These are phyloP conservation scores for Ophiosphaerella herpotricha DNA, from an alignment of 2,329 filamentous ascomycete genomes.

Conservation along the genomic window DNA sequence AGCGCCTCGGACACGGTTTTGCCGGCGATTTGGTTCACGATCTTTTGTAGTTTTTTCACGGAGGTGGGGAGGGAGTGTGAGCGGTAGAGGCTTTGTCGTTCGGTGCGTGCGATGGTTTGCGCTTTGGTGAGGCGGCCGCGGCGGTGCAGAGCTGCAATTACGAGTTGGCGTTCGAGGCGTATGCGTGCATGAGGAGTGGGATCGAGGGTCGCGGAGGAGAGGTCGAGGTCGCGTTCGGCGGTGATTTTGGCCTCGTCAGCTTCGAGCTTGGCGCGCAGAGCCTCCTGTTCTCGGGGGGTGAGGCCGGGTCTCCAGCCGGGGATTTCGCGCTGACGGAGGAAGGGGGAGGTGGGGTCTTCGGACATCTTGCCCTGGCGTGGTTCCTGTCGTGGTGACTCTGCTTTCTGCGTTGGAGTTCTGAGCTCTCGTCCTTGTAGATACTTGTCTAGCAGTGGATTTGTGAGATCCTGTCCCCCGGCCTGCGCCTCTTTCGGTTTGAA, in stretches of 20 bases:
- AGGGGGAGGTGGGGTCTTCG: conserved; percentile 24
- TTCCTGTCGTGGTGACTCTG: conserved; percentile 6
- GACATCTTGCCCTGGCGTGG: conserved; percentile 24
- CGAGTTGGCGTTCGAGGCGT: conserved; percentile 82
- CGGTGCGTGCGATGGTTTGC: conserved; percentile 70
- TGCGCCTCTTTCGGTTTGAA: conserved; percentile 15
- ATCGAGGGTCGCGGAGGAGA: conserved; percentile 63
- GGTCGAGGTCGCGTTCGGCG: conserved; percentile 54
- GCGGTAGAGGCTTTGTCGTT: conserved; percentile 63
- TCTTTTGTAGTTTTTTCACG: conserved; percentile 85
- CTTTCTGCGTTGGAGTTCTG: neutral
- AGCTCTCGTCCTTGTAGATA: conserved; percentile 41
- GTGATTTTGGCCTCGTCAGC: conserved; percentile 8
- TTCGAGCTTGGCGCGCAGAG: conserved; percentile 14
- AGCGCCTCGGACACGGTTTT: conserved; percentile 95
- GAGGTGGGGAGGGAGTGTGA: conserved; percentile 80
- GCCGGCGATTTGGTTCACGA: conserved; percentile 86
- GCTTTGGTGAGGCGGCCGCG: conserved; percentile 69
- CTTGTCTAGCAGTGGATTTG: conserved; percentile 68
- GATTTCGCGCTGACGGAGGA: conserved; percentile 30
- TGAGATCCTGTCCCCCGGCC: conserved; percentile 21
- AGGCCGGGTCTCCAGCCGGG: conserved; percentile 29
- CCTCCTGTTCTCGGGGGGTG: conserved; percentile 16
- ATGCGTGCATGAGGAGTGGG: conserved; percentile 73
- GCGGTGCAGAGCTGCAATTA: conserved; percentile 73